Conservation (phyloP, 164 flowering plant genomes). For the Sextonia rubra region DNA sequence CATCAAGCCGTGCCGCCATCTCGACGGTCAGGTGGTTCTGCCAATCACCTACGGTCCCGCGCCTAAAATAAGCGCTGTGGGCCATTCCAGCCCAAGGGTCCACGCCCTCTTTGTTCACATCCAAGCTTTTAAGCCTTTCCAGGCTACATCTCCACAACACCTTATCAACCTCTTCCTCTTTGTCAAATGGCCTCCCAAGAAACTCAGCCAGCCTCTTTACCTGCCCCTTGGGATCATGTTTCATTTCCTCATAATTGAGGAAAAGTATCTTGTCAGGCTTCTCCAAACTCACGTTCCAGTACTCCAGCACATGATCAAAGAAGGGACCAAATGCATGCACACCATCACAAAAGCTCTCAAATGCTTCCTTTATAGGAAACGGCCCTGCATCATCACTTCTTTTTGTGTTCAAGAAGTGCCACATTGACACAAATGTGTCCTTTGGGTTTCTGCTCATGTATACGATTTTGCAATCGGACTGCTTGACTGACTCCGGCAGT, state of each 20-base stretch:
- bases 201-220: background rate
- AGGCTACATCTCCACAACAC: background rate
- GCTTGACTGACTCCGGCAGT: background rate
- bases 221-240: background rate
- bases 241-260: background rate
- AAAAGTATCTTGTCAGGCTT: background rate
- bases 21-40: background rate
- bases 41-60: conserved; percentile 6
- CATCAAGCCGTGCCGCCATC: conserved; percentile 1
- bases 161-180: background rate
- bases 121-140: background rate
- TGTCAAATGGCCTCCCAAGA: background rate
- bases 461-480: background rate
- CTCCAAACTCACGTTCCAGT: background rate
- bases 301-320: background rate
- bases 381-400: background rate
- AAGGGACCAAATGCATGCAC: background rate
- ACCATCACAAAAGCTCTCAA: background rate
- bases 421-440: background rate
- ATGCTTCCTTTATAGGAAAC: background rate
- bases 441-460: background rate
- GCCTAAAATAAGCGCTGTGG: background rate
- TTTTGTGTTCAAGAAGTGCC: background rate
- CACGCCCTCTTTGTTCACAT: background rate
- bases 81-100: background rate